Evolutionary conservation across 2,329 filamentous ascomycete genomes (phyloP).

Genomic region (Albifimbria verrucaria): DNA sequence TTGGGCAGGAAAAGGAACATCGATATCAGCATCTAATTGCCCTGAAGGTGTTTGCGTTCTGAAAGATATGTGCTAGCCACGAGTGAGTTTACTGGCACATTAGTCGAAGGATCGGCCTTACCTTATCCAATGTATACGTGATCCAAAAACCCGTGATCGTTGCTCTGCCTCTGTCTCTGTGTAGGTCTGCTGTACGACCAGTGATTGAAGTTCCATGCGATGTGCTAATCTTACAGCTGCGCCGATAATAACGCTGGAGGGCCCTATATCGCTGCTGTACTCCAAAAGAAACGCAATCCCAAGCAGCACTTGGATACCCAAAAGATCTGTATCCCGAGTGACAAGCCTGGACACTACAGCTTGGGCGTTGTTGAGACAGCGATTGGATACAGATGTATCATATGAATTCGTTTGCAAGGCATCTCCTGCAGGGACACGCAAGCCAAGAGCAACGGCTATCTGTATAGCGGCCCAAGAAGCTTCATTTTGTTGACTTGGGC

Average conservation of each 20-base stretch:
- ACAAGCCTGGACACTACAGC: slow-evolving; percentile 34
- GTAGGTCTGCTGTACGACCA: slow-evolving; percentile 16
- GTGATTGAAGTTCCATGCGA: slow-evolving; percentile 30
- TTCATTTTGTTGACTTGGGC: slow-evolving; percentile 13
- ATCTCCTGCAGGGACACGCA: slow-evolving; percentile 20
- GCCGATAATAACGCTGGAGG: slow-evolving; percentile 33
- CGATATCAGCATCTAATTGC: slow-evolving; percentile 37
- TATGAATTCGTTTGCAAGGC: slow-evolving; percentile 13
- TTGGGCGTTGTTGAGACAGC: slow-evolving; percentile 34
- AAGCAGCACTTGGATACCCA: slow-evolving; percentile 35
- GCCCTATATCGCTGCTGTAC: slow-evolving; percentile 31
- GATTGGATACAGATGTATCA: slow-evolving; percentile 17
- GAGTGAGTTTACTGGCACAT: not conserved
- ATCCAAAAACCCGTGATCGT: slow-evolving; percentile 38
- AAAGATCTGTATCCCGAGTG: slow-evolving; percentile 31
- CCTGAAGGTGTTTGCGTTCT: slow-evolving; percentile 32
- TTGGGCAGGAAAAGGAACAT: slow-evolving; percentile 32
- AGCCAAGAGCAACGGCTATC: slow-evolving; percentile 33
- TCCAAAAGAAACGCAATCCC: slow-evolving; percentile 35
- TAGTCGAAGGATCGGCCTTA: slow-evolving; percentile 8
- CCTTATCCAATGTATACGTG: slow-evolving; percentile 37
- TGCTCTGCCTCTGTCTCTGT: slow-evolving; percentile 27
- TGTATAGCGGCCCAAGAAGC: slow-evolving; percentile 37
- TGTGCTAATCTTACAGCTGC: slow-evolving; percentile 37
- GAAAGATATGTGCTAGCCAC: slow-evolving; percentile 28